Base-by-base conservation (phyloP, 1,139 yeast species). In the Schwanniomyces etchellsii region DNA sequence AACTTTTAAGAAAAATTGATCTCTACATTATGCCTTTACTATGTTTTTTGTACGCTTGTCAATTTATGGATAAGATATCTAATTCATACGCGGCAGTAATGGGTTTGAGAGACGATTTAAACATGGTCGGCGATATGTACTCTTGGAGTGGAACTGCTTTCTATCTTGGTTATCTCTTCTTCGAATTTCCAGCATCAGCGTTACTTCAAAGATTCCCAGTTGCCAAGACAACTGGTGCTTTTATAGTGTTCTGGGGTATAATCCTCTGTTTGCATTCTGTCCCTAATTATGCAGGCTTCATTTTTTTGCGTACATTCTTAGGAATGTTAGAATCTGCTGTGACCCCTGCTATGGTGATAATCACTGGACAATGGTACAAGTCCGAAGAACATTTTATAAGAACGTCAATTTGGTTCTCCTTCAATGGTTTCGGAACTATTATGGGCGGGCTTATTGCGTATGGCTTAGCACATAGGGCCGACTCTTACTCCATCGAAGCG, bases 341-440 rank as follows among this genome's bases (percentile, higher is more conserved):
- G 5, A 57, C 79, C 12, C 84, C 83, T 2, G 78, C 79, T 0
- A 70, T 75, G 41, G 71, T 77, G 16, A 64, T 79, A 14, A 59
- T 79, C 22, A 57, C 63, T 4, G 43, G 56, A 12, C 58, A 55
- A 29, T 60, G 51, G 47, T 59, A 47, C 27, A 50, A 37, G 9
- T 40, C 37, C 16, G 48, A 48, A n/a, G 58, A 55, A 36, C 44
- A 44, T n/a, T 55, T 47, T 26, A 35, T 52, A 4, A 41, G 57
- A 34, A 42, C 48, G 29, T 43, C 49, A 21, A 39, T 52, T 29
- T 58, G 58, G 64, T 58, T 56, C 35, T 47, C 58, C 6, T 51
- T 48, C 28, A 56, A 56, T 35, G 64, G 63, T 5, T 16, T 56
- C n/a, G 64, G 64, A 11, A 39, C 38, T 17, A 48, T 55, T 7